Percentiles rank a stretch among this genome's conserved stretches.
These are phyloP conservation scores for Beta vulgaris DNA, from an alignment of 148 eudicot genomes.

Conservation along the genomic window DNA sequence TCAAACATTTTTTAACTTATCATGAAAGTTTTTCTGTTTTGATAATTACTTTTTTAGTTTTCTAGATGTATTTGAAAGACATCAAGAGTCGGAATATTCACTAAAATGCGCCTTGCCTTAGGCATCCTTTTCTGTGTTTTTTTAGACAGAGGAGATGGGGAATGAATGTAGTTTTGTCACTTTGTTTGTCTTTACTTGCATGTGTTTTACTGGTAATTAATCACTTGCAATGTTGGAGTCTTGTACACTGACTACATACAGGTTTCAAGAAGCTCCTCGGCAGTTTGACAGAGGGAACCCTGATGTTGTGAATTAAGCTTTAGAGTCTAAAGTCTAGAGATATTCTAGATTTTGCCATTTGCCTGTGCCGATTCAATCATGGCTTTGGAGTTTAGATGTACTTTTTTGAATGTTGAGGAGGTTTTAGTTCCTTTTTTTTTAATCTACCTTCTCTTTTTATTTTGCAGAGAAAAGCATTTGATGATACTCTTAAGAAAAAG, in stretches of 20 bases:
- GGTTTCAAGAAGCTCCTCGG: not conserved
- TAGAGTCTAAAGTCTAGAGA: no score
- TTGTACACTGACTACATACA: not conserved
- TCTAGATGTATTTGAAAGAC: no score
- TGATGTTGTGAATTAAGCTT: not conserved
- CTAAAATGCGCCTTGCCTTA: not conserved
- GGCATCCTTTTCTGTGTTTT: not conserved
- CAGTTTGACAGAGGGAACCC: not conserved
- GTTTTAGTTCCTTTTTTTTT: not conserved
- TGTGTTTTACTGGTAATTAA: not conserved
- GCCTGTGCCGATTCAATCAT: no score
- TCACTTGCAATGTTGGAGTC: not conserved
- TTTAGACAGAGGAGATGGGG: not conserved
- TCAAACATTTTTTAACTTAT: not conserved
- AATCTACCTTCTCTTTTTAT: conserved; percentile 9
- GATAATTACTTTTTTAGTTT: no score
- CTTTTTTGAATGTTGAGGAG: not conserved
- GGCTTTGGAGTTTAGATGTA: not conserved
- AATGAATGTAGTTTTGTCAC: not conserved
- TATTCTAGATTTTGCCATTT: no score
- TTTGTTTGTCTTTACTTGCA: no score
- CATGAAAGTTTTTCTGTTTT: no score
- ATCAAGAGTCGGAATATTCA: no score
- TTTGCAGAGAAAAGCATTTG: conserved; percentile 71
- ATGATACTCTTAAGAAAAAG: conserved; percentile 71